phyloP scores from a whole-genome alignment of 495 filamentous ascomycete species.

The Staphylotrichum longicolle region DNA sequence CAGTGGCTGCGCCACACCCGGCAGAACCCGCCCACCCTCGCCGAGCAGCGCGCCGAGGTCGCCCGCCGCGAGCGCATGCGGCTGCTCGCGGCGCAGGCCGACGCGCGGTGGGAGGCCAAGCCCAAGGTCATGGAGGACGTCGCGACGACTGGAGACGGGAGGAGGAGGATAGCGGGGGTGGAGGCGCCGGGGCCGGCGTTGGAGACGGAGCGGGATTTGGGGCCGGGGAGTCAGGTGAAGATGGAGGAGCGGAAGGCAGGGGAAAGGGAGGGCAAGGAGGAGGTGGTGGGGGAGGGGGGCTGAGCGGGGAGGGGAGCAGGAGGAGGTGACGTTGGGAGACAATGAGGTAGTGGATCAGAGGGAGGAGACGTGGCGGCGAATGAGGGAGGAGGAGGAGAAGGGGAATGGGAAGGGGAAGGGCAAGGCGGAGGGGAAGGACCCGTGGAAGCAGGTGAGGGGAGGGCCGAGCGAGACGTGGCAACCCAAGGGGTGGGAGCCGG shows the following conservation, averaged over 20 bases:
- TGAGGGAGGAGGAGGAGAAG: constrained; percentile 29
- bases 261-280: neutral
- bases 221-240: neutral
- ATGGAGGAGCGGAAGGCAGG: neutral
- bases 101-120: constrained; percentile 83
- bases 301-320: neutral
- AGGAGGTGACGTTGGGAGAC: neutral
- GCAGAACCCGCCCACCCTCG: constrained; percentile 61
- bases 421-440: constrained; percentile 44
- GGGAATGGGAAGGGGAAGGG: constrained; percentile 22
- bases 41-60: constrained; percentile 72
- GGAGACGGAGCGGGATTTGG: constrained; percentile 2
- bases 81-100: constrained; percentile 70
- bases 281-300: neutral
- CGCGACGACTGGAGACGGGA: constrained; percentile 6
- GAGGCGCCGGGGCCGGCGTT: constrained; percentile 8
- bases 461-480: constrained; percentile 73
- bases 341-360: constrained; percentile 8
- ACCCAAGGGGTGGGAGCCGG: constrained; percentile 68
- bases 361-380: constrained; percentile 33
- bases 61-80: constrained; percentile 67
- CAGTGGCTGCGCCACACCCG: constrained; percentile 94
- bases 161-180: neutral
- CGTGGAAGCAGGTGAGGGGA: constrained; percentile 58
- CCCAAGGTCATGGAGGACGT: constrained; percentile 39